These are phyloP conservation scores for Letharia lupina DNA, from an alignment of 495 filamentous ascomycete species.

Conservation along the genomic window DNA sequence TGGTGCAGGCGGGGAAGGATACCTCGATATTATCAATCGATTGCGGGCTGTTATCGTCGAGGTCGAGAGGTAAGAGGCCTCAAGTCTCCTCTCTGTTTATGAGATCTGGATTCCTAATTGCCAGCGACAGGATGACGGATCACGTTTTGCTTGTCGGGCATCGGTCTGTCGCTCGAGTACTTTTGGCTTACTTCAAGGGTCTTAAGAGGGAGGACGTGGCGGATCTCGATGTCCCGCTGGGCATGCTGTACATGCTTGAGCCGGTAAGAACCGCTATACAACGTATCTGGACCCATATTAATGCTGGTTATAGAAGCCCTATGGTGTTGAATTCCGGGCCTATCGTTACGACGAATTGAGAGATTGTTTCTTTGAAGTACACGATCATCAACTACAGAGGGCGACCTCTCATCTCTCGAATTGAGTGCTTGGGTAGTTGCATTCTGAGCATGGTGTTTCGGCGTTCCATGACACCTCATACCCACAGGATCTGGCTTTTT, in stretches of 20 bases:
- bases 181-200: slow-evolving; percentile 93
- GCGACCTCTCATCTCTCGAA: slow-evolving; percentile 30
- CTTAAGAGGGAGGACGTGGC: slow-evolving; percentile 83
- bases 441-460: slow-evolving; percentile 16
- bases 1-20: slow-evolving; percentile 89
- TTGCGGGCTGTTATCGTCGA: slow-evolving; percentile 93
- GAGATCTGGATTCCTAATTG: too few species aligned
- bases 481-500: neutral
- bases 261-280: slow-evolving; percentile 39
- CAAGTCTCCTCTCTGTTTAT: too few species aligned
- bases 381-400: slow-evolving; percentile 61
- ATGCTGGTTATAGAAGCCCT: slow-evolving; percentile 58
- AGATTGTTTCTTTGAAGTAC: slow-evolving; percentile 75
- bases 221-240: slow-evolving; percentile 83
- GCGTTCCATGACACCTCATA: slow-evolving; percentile 7
- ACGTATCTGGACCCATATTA: neutral
- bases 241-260: slow-evolving; percentile 86
- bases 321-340: slow-evolving; percentile 92
- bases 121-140: slow-evolving; percentile 78
- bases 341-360: slow-evolving; percentile 72
- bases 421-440: neutral
- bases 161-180: slow-evolving; percentile 78
- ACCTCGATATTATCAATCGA: slow-evolving; percentile 93
- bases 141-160: slow-evolving; percentile 87
- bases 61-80: slow-evolving; percentile 6